These are phyloP conservation scores for Monosporascus sp. DNA, from an alignment of 2,329 filamentous ascomycete species.

Conservation along the genomic window DNA sequence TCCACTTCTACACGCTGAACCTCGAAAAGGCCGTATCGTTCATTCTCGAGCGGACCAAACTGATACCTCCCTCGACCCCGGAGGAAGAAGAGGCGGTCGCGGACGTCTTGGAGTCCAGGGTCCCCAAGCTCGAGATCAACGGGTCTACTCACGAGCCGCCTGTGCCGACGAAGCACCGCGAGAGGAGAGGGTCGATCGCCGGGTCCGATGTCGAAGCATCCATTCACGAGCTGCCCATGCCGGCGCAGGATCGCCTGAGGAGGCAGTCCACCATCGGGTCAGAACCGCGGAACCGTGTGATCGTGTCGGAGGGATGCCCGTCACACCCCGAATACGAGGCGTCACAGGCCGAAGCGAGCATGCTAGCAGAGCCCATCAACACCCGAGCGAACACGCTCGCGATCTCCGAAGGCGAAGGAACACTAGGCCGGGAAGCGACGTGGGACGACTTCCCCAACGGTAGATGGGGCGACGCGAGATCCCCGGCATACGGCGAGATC, in stretches of 20 bases:
- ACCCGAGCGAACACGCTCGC: constrained; percentile 79
- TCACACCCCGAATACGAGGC: constrained; percentile 64
- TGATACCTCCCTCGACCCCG: constrained; percentile 62
- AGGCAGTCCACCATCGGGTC: constrained; percentile 77
- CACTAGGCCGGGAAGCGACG: constrained; percentile 86
- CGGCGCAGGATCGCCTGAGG: constrained; percentile 40
- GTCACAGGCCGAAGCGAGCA: constrained; percentile 68
- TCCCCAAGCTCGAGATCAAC: constrained; percentile 48
- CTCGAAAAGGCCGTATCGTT: constrained; percentile 94
- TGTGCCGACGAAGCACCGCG: constrained; percentile 30
- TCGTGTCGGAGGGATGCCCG: constrained; percentile 61
- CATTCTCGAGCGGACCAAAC: constrained; percentile 76
- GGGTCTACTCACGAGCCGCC: constrained; percentile 31
- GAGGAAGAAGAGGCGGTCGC: constrained; percentile 46
- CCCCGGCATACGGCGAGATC: constrained; percentile 91
- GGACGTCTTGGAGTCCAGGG: constrained; percentile 39
- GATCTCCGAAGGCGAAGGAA: constrained; percentile 89
- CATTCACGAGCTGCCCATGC: constrained; percentile 20
- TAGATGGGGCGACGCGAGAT: constrained; percentile 87
- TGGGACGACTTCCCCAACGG: constrained; percentile 99
- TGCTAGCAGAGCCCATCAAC: constrained; percentile 70
- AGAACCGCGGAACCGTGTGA: constrained; percentile 80
- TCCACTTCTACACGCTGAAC: constrained; percentile 97
- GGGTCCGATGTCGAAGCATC: constrained; percentile 48
- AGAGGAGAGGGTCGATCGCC: constrained; percentile 63